A percentile compares a stretch with the other conserved stretches of the same genome.
These are phyloP conservation scores for Venturia nashicola DNA, from an alignment of 2,329 filamentous ascomycete genomes.

Conservation along the genomic window DNA sequence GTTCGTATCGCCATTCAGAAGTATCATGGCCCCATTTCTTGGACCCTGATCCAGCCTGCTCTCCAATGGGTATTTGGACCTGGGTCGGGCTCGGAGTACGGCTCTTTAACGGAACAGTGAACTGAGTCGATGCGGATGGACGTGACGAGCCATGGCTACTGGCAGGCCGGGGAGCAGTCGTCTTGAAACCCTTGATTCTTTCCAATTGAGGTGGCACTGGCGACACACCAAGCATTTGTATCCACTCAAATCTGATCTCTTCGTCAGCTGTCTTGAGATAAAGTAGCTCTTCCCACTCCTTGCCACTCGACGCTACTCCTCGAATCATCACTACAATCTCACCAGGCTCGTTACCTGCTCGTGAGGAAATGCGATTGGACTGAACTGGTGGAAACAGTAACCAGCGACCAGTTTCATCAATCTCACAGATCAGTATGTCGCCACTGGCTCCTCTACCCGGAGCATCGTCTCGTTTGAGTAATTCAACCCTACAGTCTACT, in stretches of 20 bases:
- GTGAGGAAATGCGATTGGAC: conserved; percentile 61
- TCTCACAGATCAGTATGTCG: conserved; percentile 85
- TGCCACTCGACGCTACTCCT: conserved; percentile 46
- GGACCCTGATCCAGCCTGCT: conserved; percentile 36
- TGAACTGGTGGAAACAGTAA: conserved; percentile 86
- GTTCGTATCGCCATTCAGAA: conserved; percentile 16
- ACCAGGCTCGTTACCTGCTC: conserved; percentile 56
- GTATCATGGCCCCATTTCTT: conserved; percentile 31
- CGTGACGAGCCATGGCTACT: conserved; percentile 43
- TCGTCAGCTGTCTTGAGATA: conserved; percentile 66
- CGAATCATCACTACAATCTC: conserved; percentile 83
- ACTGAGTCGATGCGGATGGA: conserved; percentile 24
- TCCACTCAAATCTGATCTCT: conserved; percentile 72
- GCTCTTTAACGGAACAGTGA: conserved; percentile 25
- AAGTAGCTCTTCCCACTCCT: conserved; percentile 75
- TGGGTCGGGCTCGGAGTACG: conserved; percentile 37
- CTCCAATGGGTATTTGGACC: conserved; percentile 50
- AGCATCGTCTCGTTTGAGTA: conserved; percentile 72
- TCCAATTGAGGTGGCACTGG: conserved; percentile 49
- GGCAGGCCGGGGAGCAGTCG: conserved; percentile 23
- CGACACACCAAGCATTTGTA: conserved; percentile 63
- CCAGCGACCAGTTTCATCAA: conserved; percentile 66
- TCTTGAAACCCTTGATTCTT: conserved; percentile 39
- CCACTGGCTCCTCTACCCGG: conserved; percentile 55
- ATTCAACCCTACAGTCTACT: conserved; percentile 76